Evolutionary conservation across 2,329 filamentous ascomycete genomes (phyloP), one percentile per base, ranked within the genome.

Genomic region (Hypoxylon sp.): DNA sequence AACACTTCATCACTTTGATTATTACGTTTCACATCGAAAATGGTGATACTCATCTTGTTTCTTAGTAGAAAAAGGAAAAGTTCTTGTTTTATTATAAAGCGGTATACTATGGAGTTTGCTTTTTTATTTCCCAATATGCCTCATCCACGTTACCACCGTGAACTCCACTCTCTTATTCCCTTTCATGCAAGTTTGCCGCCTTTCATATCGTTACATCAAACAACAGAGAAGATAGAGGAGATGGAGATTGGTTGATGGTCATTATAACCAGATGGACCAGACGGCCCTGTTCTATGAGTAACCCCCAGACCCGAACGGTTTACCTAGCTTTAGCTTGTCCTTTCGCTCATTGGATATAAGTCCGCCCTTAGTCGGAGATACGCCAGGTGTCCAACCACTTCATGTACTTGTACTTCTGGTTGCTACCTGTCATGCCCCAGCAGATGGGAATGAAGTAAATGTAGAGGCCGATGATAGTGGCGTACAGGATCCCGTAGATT

Each of bases 371-470:
- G 76, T 96, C 93, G 48, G 90, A 89, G 75, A 97, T 91, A 77
- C 89, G 91, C 95, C 95, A 99, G 72, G 83, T 89, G 72, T 90
- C 87, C 74, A 98, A 92, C 96, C 96, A 99, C 85, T 93, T 97
- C 83, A 99, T 85, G 83, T 98, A 94, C 74, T 85, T 87, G 87
- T 95, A 99, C 79, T 98, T 84, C 80, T 88, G 87, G 82, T 93
- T 93, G 67, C 87, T 83, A 13, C 96, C 96, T 63, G 90, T 90
- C 93, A 99, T 99, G 67, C 96, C 96, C 85, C 97, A 99, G 80
- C 93, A 96, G 77, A 99, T 94, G 21, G 93, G 94, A 72, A 95
- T 91, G 84, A 99, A 99, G 75, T 92, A 86, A 76, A 94, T 86
- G 82, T 98, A 99, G 45, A 98, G 86, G 4, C 91, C 92, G 70